Conservation (phyloP, 2,329 filamentous ascomycete species). For the Xylaria sp. region DNA sequence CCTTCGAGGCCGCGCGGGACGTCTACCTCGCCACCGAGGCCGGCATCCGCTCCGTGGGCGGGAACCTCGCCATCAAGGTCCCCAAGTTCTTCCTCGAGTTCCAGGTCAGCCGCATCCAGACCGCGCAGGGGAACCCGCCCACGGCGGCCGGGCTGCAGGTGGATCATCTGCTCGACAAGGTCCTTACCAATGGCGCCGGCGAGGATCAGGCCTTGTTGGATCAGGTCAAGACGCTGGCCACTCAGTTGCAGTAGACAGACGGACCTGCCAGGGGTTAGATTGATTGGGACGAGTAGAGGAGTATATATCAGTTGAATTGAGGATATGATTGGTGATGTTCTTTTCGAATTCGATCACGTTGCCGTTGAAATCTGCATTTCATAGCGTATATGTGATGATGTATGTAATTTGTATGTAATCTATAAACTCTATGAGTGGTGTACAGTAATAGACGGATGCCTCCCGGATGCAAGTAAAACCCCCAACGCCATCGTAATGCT, state of each 20-base stretch:
- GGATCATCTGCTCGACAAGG: constrained; percentile 67
- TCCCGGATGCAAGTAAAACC: constrained; percentile 16
- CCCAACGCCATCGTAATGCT: constrained; percentile 43
- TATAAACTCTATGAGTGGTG: constrained; percentile 29
- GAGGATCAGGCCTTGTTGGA: constrained; percentile 61
- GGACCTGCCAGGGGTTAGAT: not conserved
- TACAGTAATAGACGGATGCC: constrained; percentile 11
- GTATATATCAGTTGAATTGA: not conserved
- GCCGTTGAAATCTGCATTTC: constrained; percentile 5
- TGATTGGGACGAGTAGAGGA: not conserved
- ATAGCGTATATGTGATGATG: not conserved
- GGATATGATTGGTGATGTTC: not conserved
- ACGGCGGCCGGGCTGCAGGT: constrained; percentile 63
- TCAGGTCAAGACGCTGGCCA: constrained; percentile 55
- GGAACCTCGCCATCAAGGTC: constrained; percentile 66
- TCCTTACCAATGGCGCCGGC: constrained; percentile 63
- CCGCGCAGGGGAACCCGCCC: constrained; percentile 66
- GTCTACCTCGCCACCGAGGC: constrained; percentile 69
- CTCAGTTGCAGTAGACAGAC: constrained; percentile 36
- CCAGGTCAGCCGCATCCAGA: constrained; percentile 68
- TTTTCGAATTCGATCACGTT: not conserved
- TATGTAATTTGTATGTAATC: constrained; percentile 7
- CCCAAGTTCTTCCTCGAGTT: constrained; percentile 72
- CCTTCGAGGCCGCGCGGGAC: constrained; percentile 64
- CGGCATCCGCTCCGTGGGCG: constrained; percentile 64